Evolutionary conservation across 1,284 basidiomycete species (phyloP).

Genomic region (Lentinula novae-zelandiae): DNA sequence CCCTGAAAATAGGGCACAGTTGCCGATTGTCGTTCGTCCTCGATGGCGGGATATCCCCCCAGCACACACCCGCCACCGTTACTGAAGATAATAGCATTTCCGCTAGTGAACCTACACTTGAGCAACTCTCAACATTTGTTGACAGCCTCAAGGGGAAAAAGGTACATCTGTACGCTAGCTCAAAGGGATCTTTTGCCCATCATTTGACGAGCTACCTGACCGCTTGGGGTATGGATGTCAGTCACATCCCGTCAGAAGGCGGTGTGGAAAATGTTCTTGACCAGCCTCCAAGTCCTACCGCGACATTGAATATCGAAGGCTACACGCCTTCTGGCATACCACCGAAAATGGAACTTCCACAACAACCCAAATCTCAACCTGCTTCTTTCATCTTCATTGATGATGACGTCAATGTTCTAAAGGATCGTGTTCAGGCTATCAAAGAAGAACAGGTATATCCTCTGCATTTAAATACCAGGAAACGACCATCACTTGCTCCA

Average conservation of each 20-base stretch:
- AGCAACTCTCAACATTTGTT: constrained; percentile 74
- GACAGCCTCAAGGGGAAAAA: constrained; percentile 80
- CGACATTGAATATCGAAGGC: constrained; percentile 14
- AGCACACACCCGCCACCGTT: constrained; percentile 36
- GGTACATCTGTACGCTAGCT: constrained; percentile 77
- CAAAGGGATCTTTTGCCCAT: constrained; percentile 82
- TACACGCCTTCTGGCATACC: constrained; percentile 12
- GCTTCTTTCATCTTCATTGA: constrained; percentile 82
- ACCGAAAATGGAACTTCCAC: constrained; percentile 19
- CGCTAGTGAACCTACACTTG: constrained; percentile 69
- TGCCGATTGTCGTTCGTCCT: constrained; percentile 55
- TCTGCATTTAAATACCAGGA: constrained; percentile 42
- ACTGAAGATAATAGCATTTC: constrained; percentile 26
- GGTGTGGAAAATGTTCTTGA: constrained; percentile 37
- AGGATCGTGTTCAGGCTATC: constrained; percentile 63
- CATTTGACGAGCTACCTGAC: constrained; percentile 89
- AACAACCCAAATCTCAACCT: constrained; percentile 22
- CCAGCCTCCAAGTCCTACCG: constrained; percentile 16
- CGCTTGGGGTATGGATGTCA: constrained; percentile 92
- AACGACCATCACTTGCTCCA: constrained; percentile 71
- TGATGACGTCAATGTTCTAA: constrained; percentile 77
- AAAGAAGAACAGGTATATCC: constrained; percentile 53
- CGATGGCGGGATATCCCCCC: constrained; percentile 46
- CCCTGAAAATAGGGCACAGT: constrained; percentile 41
- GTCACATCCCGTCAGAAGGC: constrained; percentile 68